Evolutionary conservation across 1,139 yeast genomes (phyloP), one percentile per base, ranked within the genome.

Genomic region (Yamadazyma taylorii): DNA sequence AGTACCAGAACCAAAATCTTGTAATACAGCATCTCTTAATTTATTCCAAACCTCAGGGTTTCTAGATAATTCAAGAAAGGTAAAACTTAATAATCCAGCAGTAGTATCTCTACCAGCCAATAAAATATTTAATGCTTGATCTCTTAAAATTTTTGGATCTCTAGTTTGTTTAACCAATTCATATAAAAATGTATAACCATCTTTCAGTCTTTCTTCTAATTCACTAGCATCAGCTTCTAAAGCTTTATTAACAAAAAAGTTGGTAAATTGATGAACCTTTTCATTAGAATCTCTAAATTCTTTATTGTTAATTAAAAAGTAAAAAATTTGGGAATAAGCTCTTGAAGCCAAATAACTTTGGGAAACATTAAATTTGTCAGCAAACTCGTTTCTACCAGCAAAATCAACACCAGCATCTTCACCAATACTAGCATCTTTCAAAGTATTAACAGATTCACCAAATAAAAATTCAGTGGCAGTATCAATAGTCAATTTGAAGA

Each of bases 381-480:
- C 56, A 41, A 56, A 56, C 13, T 45, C 47, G 24, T 45, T 39
- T 38, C 50, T 52, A 16, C 56, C 58, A 30, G 50, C 56, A 35
- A 55, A 52, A 22, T 52, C 53, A 17, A 43, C 47, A 37, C 61
- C 66, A 3, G 69, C 67, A 9, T 69, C 59, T 46, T 68, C 75
- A 5, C 80, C 80, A 52, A 75, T 73, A 46, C 73, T 53, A 42
- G 71, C 70, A 52, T 75, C 79, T 32, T 56, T 52, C 38, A 75
- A 63, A 13, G 70, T 58, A 36, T 64, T 63, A 10, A 72, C 74
- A 9, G 78, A 67, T 50, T 72, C 77, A 11, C 84, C 84, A 57
- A 78, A 78, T 47, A 78, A 61, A 49, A 77, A 76, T 54, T 78
- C 81, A 12, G 81, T 72, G 4, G 83, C 75, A 17, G 79, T 69